phyloP scores from a whole-genome alignment of 768 basidiomycete species.

The Boletus rubescentipes region DNA sequence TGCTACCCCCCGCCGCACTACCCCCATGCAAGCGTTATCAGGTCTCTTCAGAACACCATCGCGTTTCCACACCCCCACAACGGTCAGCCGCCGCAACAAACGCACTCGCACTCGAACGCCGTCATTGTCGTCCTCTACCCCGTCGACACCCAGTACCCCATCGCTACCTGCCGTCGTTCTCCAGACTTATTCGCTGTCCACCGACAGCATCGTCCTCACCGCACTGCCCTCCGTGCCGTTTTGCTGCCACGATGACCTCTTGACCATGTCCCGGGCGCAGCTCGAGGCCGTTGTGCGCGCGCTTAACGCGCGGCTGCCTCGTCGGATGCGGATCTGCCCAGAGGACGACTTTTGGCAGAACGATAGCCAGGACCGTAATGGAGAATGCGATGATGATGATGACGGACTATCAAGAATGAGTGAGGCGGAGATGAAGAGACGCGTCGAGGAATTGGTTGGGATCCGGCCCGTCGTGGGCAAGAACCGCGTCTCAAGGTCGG shows the following conservation, averaged over 20 bases:
- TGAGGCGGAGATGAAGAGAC: constrained; percentile 46
- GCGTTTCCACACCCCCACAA: constrained; percentile 21
- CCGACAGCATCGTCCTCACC: constrained; percentile 62
- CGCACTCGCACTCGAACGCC: constrained; percentile 16
- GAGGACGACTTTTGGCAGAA: constrained; percentile 27
- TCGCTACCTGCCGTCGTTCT: constrained; percentile 48
- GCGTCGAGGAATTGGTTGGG: constrained; percentile 63
- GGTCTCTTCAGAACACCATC: constrained; percentile 26
- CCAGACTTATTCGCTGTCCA: constrained; percentile 50
- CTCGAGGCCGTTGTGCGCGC: constrained; percentile 51
- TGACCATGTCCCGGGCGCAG: constrained; percentile 57
- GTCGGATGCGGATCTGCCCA: constrained; percentile 47
- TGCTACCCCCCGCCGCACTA: constrained; percentile 9
- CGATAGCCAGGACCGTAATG: neutral
- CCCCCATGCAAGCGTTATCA: constrained; percentile 16
- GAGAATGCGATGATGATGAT: neutral
- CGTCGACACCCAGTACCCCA: constrained; percentile 8
- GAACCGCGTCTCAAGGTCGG: constrained; percentile 21
- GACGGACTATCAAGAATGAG: constrained; percentile 29
- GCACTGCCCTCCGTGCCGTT: constrained; percentile 59
- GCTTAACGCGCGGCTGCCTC: constrained; percentile 60
- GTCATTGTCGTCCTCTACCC: constrained; percentile 2
- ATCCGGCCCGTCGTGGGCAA: constrained; percentile 38
- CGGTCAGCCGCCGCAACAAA: constrained; percentile 19
- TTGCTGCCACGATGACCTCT: constrained; percentile 72